Conservation (phyloP, 2,329 filamentous ascomycete genomes). For the Phaeosphaeriaceae sp. region DNA sequence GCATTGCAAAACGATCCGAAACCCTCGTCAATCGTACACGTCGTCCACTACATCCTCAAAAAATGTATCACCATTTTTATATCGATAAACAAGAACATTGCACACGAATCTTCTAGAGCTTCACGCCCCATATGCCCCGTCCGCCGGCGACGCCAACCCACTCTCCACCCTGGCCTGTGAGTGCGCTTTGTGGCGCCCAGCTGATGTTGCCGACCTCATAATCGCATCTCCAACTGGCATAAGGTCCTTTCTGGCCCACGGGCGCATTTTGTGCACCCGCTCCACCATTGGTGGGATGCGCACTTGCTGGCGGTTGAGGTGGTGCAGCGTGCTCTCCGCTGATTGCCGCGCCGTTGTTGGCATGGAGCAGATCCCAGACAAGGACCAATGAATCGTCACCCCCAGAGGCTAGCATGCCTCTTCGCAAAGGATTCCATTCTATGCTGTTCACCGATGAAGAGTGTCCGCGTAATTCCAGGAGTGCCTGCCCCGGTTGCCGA, state of each 20-base stretch:
- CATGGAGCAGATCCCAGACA: conserved; percentile 89
- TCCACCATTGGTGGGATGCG: conserved; percentile 37
- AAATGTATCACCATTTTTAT: neutral
- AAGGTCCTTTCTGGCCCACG: conserved; percentile 67
- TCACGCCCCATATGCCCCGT: conserved; percentile 80
- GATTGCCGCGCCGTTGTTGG: conserved; percentile 59
- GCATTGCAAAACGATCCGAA: neutral
- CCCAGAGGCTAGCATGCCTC: conserved; percentile 89
- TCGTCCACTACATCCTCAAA: neutral
- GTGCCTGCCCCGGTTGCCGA: conserved; percentile 90
- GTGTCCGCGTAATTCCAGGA: conserved; percentile 92
- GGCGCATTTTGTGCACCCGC: conserved; percentile 45
- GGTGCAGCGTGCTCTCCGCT: conserved; percentile 49
- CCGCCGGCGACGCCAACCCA: conserved; percentile 86
- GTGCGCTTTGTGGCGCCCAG: conserved; percentile 77
- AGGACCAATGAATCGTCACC: conserved; percentile 91
- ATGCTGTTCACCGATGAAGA: conserved; percentile 86
- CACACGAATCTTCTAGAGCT: conserved; percentile 47
- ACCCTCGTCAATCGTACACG: neutral
- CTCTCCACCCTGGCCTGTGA: conserved; percentile 74
- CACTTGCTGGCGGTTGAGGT: conserved; percentile 31
- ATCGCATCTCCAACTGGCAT: conserved; percentile 83
- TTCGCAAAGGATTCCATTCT: conserved; percentile 89
- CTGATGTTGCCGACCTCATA: conserved; percentile 86
- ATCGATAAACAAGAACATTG: neutral